Conservation (phyloP, 1,284 basidiomycete genomes). For the Melanopsichium pennsylvanicum region DNA sequence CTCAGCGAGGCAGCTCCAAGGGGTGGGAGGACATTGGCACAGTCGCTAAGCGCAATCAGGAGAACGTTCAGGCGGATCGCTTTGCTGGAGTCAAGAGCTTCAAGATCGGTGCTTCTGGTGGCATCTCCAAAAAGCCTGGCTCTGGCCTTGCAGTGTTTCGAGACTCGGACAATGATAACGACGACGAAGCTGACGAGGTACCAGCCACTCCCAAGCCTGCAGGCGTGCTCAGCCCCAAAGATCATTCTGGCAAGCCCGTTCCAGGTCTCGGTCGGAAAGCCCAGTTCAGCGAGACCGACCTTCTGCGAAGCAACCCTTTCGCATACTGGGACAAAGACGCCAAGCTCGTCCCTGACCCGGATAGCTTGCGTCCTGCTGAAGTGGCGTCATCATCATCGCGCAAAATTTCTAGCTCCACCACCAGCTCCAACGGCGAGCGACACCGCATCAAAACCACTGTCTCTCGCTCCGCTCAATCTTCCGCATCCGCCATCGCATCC, state of each 20-base stretch:
- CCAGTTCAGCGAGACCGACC: slow-evolving; percentile 50
- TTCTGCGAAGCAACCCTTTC: slow-evolving; percentile 57
- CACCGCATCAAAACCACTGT: slow-evolving; percentile 40
- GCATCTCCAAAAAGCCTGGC: slow-evolving; percentile 42
- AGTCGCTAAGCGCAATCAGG: slow-evolving; percentile 47
- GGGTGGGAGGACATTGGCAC: slow-evolving; percentile 54
- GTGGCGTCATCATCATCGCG: slow-evolving; percentile 1
- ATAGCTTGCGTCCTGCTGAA: slow-evolving; percentile 12
- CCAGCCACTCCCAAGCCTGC: slow-evolving; percentile 29
- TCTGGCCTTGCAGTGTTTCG: slow-evolving; percentile 56
- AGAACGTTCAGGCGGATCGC: slow-evolving; percentile 46
- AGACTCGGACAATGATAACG: slow-evolving; percentile 68
- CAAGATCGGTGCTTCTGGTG: slow-evolving; percentile 40
- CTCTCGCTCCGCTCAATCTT: slow-evolving; percentile 27
- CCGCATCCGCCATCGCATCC: slow-evolving; percentile 9
- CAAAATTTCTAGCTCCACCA: slow-evolving; percentile 19
- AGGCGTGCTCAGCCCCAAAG: slow-evolving; percentile 48
- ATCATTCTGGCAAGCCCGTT: slow-evolving; percentile 13
- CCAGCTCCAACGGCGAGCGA: slow-evolving; percentile 9
- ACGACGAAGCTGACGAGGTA: slow-evolving; percentile 54
- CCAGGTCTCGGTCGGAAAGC: slow-evolving; percentile 31
- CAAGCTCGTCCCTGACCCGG: slow-evolving; percentile 32
- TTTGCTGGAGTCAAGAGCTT: slow-evolving; percentile 23
- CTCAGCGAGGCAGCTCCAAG: slow-evolving; percentile 16
- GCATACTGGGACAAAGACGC: slow-evolving; percentile 52